Evolutionary conservation across 441 rosid genomes (phyloP).

Genomic region (Melastoma candidum): DNA sequence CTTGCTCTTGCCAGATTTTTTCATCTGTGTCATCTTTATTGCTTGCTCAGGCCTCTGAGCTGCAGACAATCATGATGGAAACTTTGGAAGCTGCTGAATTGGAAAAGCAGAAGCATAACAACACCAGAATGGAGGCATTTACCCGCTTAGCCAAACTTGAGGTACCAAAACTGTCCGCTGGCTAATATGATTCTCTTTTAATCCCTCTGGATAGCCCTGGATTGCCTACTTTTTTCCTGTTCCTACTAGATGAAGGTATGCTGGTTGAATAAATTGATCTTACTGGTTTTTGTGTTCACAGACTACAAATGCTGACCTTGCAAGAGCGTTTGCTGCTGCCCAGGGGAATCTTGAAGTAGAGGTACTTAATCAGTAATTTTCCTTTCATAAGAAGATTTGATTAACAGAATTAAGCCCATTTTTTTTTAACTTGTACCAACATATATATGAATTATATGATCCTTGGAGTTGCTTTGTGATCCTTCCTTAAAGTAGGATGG

Average conservation of each 20-base stretch:
- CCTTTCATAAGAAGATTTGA: background rate
- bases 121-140: constrained; percentile 89
- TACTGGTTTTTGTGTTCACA: constrained; percentile 37
- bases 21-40: constrained; percentile 5
- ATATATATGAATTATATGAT: no score
- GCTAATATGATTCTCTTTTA: constrained; percentile 4
- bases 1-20: background rate
- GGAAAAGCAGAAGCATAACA: constrained; percentile 92
- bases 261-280: constrained; percentile 13
- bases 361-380: constrained; percentile 34
- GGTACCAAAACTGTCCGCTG: constrained; percentile 34
- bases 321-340: constrained; percentile 64
- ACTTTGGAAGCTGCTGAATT: constrained; percentile 83
- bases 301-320: constrained; percentile 87
- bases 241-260: background rate
- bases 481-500: no score
- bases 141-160: constrained; percentile 67
- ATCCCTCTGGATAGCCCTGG: background rate
- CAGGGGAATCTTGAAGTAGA: constrained; percentile 83
- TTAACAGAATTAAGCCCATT: no score
- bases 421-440: no score
- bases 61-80: constrained; percentile 88
- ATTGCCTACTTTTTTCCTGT: background rate
- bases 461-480: no score
- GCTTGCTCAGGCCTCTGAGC: constrained; percentile 63